Evolutionary conservation across 2,329 filamentous ascomycete species (phyloP), one percentile per base, ranked within the genome.

Genomic region (Trichophyton schoenleinii): DNA sequence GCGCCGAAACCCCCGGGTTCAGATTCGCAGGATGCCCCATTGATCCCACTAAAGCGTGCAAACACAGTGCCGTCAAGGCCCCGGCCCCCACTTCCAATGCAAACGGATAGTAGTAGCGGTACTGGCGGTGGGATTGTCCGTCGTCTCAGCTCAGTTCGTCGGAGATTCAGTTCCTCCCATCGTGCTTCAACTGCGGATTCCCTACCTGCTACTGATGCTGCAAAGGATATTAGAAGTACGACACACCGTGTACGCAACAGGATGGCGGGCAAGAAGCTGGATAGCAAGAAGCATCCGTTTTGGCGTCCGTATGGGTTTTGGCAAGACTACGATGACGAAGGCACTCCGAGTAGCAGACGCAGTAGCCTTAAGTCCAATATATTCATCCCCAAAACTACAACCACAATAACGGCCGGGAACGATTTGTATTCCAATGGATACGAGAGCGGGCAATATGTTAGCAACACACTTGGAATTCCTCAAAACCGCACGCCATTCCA

Each of bases 261-360:
- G 61, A 76, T 74, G 66, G 70, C 74, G 2, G 75, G 73, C 41
- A 72, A 75, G 58, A 72, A 77, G 22, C 71, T 76, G 55, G 77
- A 82, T 60, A 75, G 75, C 49, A 77, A 76, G 46, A 70, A 84
- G 4, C 79, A 84, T 65, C 82, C 83, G 1, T 83, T 85, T 68
- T 86, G 84, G 84, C 78, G 80, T 22, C 83, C 83, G 1, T 79
- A 80, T 42, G 79, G 79, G n/a, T 85, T 85, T 70, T 86, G 82
- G 82, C 81, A 84, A 44, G 81, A 80, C 44, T 71, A 82, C 28
- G 76, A 78, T 44, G 73, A 68, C 25, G 73, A 76, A 7, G 70
- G 70, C 3, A 70, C 73, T 18, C 71, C 70, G 18, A 64, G 66
- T 18, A 63, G 65, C 8, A 62, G 63, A 18, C 8, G 34, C 49